A percentile compares a stretch with the other conserved stretches of the same genome.
Evolutionary conservation across 2,329 filamentous ascomycete species (phyloP).

Genomic region (Aurifilum marmelostoma): DNA sequence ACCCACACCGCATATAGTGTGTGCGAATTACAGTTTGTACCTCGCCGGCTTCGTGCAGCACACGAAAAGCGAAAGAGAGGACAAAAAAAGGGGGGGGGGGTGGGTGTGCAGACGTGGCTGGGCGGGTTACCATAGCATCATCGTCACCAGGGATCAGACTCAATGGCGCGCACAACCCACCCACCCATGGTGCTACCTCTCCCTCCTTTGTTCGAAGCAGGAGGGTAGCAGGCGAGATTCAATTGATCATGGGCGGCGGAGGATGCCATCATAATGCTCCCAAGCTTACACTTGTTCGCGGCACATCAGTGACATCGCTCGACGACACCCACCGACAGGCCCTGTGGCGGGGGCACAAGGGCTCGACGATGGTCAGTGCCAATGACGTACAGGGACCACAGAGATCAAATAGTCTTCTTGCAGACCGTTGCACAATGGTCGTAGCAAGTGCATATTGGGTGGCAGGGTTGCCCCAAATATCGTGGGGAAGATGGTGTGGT

Average conservation of each 20-base stretch:
- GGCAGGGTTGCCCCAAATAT: constrained; percentile 9
- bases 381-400: background rate
- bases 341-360: background rate
- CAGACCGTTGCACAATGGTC: background rate
- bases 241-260: background rate
- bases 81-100: too few relatives aligned
- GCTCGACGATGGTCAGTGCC: background rate
- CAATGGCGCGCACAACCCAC: background rate
- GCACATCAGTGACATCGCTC: constrained; percentile 2
- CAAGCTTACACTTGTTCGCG: background rate
- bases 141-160: background rate
- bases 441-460: background rate
- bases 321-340: background rate
- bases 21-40: background rate
- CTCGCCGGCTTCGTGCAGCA: background rate
- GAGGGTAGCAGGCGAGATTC: background rate
- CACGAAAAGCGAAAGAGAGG: background rate
- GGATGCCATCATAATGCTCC: constrained; percentile 1
- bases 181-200: background rate
- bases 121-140: background rate
- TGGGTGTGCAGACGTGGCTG: constrained; percentile 9
- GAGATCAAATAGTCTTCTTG: background rate
- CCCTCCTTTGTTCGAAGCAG: background rate
- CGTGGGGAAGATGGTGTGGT: constrained; percentile 14
- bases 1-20: background rate